These are phyloP conservation scores for Pestalotiopsis sp. DNA, from an alignment of 2,329 filamentous ascomycete species.

Conservation along the genomic window DNA sequence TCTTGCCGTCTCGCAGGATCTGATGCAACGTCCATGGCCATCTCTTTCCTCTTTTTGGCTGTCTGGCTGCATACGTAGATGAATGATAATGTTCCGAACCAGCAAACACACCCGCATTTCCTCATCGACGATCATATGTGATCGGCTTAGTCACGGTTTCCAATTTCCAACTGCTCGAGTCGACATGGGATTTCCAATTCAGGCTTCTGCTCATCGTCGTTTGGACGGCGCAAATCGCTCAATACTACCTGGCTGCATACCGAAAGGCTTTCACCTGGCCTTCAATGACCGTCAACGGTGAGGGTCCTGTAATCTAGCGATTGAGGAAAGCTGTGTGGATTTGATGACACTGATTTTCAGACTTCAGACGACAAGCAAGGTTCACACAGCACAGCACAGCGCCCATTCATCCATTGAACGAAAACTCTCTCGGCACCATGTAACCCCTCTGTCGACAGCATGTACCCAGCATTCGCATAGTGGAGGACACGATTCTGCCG, in stretches of 20 bases:
- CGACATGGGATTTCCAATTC: background rate
- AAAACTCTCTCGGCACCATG: background rate
- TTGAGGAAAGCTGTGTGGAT: background rate
- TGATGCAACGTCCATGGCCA: background rate
- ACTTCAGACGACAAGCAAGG: background rate
- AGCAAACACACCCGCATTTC: background rate
- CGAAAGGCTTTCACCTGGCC: background rate
- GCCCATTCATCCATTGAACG: background rate
- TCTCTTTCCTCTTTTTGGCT: background rate
- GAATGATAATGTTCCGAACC: background rate
- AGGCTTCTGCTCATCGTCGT: background rate
- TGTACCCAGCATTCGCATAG: background rate
- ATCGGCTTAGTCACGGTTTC: background rate
- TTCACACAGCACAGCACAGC: background rate
- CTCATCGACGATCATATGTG: background rate
- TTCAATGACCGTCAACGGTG: background rate
- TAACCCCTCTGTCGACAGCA: background rate
- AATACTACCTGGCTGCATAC: background rate
- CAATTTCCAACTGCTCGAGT: background rate
- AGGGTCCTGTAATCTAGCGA: background rate
- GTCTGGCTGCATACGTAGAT: background rate
- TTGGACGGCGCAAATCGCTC: background rate
- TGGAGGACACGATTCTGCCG: constrained; percentile 2
- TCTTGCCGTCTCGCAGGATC: background rate
- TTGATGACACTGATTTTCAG: background rate